A percentile compares a stretch with the other conserved stretches of the same genome.
phyloP scores from a whole-genome alignment of 2,329 filamentous ascomycete species.

The Pseudogymnoascus sp. region DNA sequence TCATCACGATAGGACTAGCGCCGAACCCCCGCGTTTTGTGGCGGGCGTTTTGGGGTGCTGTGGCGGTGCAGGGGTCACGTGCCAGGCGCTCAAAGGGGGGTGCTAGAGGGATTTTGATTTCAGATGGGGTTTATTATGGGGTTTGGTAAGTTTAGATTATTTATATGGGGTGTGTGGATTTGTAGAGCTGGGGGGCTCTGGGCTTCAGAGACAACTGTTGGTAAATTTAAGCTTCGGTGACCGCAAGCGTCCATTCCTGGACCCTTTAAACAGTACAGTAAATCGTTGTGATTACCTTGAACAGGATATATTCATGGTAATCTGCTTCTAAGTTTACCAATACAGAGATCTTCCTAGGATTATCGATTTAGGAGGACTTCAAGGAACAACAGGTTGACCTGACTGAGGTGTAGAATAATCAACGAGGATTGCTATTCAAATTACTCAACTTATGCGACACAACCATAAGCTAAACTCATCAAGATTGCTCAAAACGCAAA shows the following conservation, averaged over 20 bases:
- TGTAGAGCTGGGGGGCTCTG: not conserved
- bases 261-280: not conserved
- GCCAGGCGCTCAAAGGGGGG: not conserved
- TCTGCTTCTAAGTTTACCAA: not conserved
- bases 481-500: not conserved
- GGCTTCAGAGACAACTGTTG: not conserved
- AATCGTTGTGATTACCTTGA: not conserved
- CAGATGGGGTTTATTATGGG: not conserved
- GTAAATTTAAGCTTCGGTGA: not conserved
- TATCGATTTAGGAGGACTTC: not conserved
- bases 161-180: not conserved
- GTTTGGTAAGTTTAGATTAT: not conserved
- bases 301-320: not conserved
- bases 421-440: not conserved
- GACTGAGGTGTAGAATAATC: not conserved
- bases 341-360: not conserved
- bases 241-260: not conserved
- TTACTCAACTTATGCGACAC: not conserved
- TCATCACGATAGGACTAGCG: slow-evolving; percentile 7
- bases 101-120: not conserved
- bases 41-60: not conserved
- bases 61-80: not conserved
- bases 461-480: not conserved
- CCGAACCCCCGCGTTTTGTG: slow-evolving; percentile 4
- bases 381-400: not conserved